Evolutionary conservation across 306 rosid species (phyloP).

Genomic region (Prunus kanzakura): DNA sequence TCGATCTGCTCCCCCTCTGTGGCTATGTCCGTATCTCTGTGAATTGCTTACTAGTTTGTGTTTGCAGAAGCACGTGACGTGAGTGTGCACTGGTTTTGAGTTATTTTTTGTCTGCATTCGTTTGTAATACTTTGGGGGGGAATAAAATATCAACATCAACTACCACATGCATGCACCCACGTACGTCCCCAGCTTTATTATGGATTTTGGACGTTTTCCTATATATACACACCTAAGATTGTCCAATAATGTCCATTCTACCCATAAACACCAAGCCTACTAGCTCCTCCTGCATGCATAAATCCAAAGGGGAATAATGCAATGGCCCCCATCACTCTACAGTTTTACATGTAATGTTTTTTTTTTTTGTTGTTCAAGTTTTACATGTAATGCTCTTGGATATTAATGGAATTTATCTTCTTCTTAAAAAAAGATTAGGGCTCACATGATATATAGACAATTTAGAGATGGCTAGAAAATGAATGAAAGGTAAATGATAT

Average conservation of each 20-base stretch:
- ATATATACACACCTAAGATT: no score
- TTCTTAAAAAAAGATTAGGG: not conserved
- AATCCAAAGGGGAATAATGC: not conserved
- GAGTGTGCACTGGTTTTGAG: not conserved
- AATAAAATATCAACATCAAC: conserved; percentile 5
- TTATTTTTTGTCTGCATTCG: conserved; percentile 8
- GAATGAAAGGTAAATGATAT: not conserved
- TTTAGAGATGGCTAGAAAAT: not conserved
- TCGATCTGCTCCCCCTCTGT: not conserved
- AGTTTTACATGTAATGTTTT: not conserved
- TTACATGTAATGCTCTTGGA: no score
- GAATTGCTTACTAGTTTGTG: not conserved
- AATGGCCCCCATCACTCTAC: not conserved
- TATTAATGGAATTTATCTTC: no score
- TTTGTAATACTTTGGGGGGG: not conserved
- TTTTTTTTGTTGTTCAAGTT: no score
- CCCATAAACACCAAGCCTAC: no score
- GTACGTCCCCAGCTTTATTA: not conserved
- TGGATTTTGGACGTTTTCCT: not conserved
- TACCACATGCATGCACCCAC: not conserved
- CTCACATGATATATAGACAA: not conserved
- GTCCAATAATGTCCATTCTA: no score
- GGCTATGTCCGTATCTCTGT: not conserved
- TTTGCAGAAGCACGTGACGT: conserved; percentile 5
- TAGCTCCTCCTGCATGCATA: not conserved